phyloP scores from a whole-genome alignment of 208 protist species.

The Wallacemonas collosoma region DNA sequence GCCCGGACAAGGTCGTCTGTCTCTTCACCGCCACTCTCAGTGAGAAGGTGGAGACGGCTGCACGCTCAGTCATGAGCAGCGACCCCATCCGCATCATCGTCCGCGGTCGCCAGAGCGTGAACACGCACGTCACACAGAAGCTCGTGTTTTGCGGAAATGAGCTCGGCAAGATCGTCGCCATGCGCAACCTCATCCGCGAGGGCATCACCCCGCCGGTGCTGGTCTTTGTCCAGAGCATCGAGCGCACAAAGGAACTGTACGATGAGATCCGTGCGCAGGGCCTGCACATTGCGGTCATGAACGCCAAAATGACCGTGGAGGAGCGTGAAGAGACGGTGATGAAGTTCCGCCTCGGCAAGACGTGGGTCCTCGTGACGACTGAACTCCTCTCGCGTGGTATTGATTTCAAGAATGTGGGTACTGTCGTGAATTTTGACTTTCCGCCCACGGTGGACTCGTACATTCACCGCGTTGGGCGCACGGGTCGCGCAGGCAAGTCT shows the following conservation, averaged over 20 bases:
- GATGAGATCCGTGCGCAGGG: slow-evolving; percentile 92
- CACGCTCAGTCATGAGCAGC: slow-evolving; percentile 84
- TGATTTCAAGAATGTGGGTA: slow-evolving; percentile 97
- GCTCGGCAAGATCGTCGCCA: slow-evolving; percentile 96
- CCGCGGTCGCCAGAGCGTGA: slow-evolving; percentile 76
- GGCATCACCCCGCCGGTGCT: slow-evolving; percentile 95
- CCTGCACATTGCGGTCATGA: slow-evolving; percentile 90
- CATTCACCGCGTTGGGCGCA: slow-evolving; percentile 96
- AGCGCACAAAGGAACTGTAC: slow-evolving; percentile 96
- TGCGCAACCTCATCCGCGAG: slow-evolving; percentile 94
- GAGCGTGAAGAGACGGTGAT: slow-evolving; percentile 94
- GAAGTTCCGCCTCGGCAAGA: slow-evolving; percentile 95
- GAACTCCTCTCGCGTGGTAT: slow-evolving; percentile 97
- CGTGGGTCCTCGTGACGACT: slow-evolving; percentile 97
- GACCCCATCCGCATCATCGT: slow-evolving; percentile 95
- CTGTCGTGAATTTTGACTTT: slow-evolving; percentile 99
- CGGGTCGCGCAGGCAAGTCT: slow-evolving; percentile 85
- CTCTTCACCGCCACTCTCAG: slow-evolving; percentile 97
- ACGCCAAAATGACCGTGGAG: slow-evolving; percentile 85
- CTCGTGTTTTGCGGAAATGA: slow-evolving; percentile 97
- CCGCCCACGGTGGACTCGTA: slow-evolving; percentile 94
- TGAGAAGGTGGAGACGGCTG: slow-evolving; percentile 88
- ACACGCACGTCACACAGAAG: slow-evolving; percentile 82
- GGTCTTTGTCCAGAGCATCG: slow-evolving; percentile 98
- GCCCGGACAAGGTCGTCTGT: slow-evolving; percentile 69